These are phyloP conservation scores for Gardenia jasminoides DNA, from an alignment of 257 asterid genomes.

Conservation along the genomic window DNA sequence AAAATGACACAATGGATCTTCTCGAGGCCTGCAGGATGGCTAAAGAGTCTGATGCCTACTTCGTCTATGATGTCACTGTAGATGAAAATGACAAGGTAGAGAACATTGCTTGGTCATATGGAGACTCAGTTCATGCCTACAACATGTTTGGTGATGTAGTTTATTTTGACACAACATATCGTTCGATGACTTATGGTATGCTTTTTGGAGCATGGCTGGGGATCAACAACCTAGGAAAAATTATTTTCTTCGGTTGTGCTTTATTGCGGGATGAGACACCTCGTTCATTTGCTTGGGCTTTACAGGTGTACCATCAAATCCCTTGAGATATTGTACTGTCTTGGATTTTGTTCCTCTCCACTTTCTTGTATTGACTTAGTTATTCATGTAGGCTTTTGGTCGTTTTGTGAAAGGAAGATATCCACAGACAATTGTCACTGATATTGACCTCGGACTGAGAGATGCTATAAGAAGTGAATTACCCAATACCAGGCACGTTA, in stretches of 20 bases:
- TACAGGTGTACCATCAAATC: constrained; percentile 33
- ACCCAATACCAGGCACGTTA: constrained; percentile 60
- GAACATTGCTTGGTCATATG: constrained; percentile 64
- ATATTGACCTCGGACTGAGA: constrained; percentile 51
- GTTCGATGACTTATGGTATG: constrained; percentile 46
- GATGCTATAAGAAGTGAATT: constrained; percentile 64
- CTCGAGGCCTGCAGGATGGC: constrained; percentile 54
- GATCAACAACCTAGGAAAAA: constrained; percentile 56
- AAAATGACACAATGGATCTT: constrained; percentile 50
- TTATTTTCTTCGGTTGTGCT: constrained; percentile 55
- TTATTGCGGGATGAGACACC: constrained; percentile 61
- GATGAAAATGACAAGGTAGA: constrained; percentile 60
- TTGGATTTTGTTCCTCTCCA: not conserved
- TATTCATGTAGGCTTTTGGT: constrained; percentile 49
- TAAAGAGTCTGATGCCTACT: constrained; percentile 56
- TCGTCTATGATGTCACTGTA: constrained; percentile 46
- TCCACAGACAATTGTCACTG: constrained; percentile 63
- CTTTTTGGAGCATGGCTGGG: constrained; percentile 66
- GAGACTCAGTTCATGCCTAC: constrained; percentile 52
- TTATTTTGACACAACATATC: constrained; percentile 55
- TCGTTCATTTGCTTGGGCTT: constrained; percentile 51
- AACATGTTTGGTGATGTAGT: constrained; percentile 61
- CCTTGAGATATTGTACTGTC: constrained; percentile 13
- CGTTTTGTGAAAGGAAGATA: constrained; percentile 58
- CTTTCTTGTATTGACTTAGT: constrained; percentile 20